Evolutionary conservation across 768 basidiomycete genomes (phyloP).

Genomic region (Pleurotus ostreatus): DNA sequence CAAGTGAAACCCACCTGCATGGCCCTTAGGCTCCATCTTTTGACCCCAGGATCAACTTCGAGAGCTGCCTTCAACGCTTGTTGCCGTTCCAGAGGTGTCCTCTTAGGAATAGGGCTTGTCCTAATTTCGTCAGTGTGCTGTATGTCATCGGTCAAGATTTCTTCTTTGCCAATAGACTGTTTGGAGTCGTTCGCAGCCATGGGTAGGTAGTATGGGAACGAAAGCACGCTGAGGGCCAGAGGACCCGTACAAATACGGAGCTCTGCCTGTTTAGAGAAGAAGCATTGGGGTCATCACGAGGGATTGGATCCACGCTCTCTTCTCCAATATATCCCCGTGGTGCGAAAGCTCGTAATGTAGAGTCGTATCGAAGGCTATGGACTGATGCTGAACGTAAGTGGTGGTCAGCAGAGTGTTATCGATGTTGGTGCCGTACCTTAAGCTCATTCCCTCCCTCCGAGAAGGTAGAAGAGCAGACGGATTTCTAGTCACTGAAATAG

Average conservation of each 20-base stretch:
- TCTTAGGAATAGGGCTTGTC: constrained; percentile 8
- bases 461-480: no score
- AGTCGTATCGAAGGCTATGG: not conserved
- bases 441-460: no score
- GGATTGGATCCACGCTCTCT: not conserved
- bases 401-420: no score
- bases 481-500: no score
- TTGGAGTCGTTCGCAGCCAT: constrained; percentile 12
- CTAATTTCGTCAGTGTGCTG: not conserved
- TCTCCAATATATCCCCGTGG: not conserved
- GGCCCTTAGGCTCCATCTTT: constrained; percentile 29
- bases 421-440: no score
- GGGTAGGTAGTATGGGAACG: not conserved
- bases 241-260: not conserved
- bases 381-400: no score
- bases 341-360: not conserved
- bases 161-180: constrained; percentile 23
- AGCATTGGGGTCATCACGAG: constrained; percentile 3
- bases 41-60: constrained; percentile 38
- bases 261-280: not conserved
- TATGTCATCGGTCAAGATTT: constrained; percentile 12
- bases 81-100: constrained; percentile 37
- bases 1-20: constrained; percentile 25
- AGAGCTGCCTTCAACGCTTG: constrained; percentile 34
- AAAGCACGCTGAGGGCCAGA: no score